Conservation (phyloP, 2,329 filamentous ascomycete genomes). For the Hypomyces rosellus region DNA sequence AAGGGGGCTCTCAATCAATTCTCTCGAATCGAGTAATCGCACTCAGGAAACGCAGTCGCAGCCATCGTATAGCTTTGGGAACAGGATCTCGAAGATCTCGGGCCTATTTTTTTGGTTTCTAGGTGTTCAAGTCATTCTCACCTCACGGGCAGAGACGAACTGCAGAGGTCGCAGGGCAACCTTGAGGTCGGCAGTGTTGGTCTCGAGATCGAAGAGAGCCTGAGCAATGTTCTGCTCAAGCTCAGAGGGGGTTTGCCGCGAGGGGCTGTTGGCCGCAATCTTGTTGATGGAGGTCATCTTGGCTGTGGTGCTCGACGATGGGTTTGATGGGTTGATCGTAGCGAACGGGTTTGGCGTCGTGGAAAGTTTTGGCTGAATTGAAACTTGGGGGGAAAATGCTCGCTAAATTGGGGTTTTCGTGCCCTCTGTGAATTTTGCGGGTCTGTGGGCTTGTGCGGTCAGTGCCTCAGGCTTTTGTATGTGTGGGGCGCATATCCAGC, state of each 20-base stretch:
- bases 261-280: constrained; percentile 96
- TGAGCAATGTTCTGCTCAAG: constrained; percentile 94
- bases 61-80: constrained; percentile 34
- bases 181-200: constrained; percentile 98
- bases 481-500: not conserved
- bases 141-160: constrained; percentile 98
- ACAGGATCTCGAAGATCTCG: constrained; percentile 35
- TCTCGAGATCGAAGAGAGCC: constrained; percentile 98
- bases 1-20: constrained; percentile 14
- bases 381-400: constrained; percentile 12
- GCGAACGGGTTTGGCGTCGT: constrained; percentile 12
- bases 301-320: constrained; percentile 36
- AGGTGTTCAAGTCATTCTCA: constrained; percentile 53
- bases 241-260: constrained; percentile 92
- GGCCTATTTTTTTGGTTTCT: constrained; percentile 10
- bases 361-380: constrained; percentile 27
- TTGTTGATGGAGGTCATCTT: constrained; percentile 77
- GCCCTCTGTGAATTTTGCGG: constrained; percentile 23
- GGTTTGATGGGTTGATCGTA: constrained; percentile 22
- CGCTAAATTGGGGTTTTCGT: constrained; percentile 39
- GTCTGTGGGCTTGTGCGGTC: constrained; percentile 7
- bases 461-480: constrained; percentile 14
- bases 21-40: constrained; percentile 20
- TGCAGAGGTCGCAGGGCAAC: constrained; percentile 92
- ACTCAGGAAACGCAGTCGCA: constrained; percentile 16